Base-by-base conservation (phyloP, 75 land plant species). In the Ceratopteris richardii region DNA sequence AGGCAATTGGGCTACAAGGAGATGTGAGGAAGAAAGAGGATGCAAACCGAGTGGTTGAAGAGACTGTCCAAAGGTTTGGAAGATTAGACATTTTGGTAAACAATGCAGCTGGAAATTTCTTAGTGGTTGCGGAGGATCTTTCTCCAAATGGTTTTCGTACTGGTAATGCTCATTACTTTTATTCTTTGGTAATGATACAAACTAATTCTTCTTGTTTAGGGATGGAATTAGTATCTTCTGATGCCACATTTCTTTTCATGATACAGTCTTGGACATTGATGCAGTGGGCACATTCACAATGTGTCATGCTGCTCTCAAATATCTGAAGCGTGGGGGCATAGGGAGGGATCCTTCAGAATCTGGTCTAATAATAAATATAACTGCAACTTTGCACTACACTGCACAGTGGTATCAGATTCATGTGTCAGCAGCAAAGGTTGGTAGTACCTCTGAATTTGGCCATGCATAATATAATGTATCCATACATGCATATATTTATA, bases 31-130 rank as follows among this genome's bases (percentile, higher is more conserved):
- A 84, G 47, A 81, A 68, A 64, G 97, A 90, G 41, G 93, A 95
- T 70, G 99, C 99, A 24, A 63, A 56, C 14, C 78, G 77, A 30
- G 87, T 84, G 44, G 73, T 95, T 22, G 86, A 90, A 61, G 41
- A 61, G 48, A 87, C 88, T 41, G 68, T 90, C 23, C 71, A 77
- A 36, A 76, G 85, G 57, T 78, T 86, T 73, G 99, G 99, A 6
- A 90, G 66, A 63, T 73, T 95, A 20, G 99, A 95, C 63, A 82
- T 95, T 70, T 97, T 95, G 66, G 92, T 95, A 4, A 95, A 95
- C 73, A 86, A 78, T 52, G 99, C 99, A 21, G 99, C 99, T n/a
- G 99, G 99, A 31, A 95, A 95, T 60, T 95, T 95, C 69, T 89
- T 95, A 58, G 83, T 64, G 0, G 64, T 91, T 9, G 81, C 99